Percentiles rank a stretch among this genome's conserved stretches.
These are phyloP conservation scores for Furcasterigmium sp. DNA, from an alignment of 2,329 filamentous ascomycete species.

Conservation along the genomic window DNA sequence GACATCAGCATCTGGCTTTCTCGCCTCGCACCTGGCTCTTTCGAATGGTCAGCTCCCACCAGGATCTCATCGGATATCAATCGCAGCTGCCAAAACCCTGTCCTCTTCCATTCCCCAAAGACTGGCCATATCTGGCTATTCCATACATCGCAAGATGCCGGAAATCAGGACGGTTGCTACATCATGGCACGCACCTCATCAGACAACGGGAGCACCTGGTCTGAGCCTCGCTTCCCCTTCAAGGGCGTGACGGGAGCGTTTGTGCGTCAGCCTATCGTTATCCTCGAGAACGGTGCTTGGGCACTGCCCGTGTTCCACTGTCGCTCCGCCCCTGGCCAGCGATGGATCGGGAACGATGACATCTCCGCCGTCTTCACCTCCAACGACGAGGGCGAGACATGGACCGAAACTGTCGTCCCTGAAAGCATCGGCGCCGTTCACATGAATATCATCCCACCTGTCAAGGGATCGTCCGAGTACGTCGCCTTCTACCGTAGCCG, in stretches of 20 bases:
- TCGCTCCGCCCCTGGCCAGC: constrained; percentile 28
- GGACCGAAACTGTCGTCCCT: constrained; percentile 29
- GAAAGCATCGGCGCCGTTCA: constrained; percentile 33
- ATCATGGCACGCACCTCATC: constrained; percentile 28
- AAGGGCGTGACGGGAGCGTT: constrained; percentile 28
- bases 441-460: constrained; percentile 32
- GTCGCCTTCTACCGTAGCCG: constrained; percentile 34
- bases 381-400: constrained; percentile 29
- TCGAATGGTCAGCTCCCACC: constrained; percentile 23
- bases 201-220: constrained; percentile 31
- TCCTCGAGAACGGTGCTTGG: constrained; percentile 31
- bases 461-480: constrained; percentile 18
- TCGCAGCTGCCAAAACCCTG: constrained; percentile 38
- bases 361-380: constrained; percentile 31
- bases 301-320: constrained; percentile 37
- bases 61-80: constrained; percentile 31
- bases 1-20: constrained; percentile 39
- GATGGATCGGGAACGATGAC: constrained; percentile 40
- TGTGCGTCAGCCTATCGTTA: constrained; percentile 32
- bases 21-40: constrained; percentile 21
- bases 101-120: constrained; percentile 30
- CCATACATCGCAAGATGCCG: constrained; percentile 37
- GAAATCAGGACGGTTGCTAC: constrained; percentile 35
- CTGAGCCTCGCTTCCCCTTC: constrained; percentile 23
- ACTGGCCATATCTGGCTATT: constrained; percentile 32